These are phyloP conservation scores for Malassezia obtusa DNA, from an alignment of 1,284 basidiomycete genomes.

Conservation along the genomic window DNA sequence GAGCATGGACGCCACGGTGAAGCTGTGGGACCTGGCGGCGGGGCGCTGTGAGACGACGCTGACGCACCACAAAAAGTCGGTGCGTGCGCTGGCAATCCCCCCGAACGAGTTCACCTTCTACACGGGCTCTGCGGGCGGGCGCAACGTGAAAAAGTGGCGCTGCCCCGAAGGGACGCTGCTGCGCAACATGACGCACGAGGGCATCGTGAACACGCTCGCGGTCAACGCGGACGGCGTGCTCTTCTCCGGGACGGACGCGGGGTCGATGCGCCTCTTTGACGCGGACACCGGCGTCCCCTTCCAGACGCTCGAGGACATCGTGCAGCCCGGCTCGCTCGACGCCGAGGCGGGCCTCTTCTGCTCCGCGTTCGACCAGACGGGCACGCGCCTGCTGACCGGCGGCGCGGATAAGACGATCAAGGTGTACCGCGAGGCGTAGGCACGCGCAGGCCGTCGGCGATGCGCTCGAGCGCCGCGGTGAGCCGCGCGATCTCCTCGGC, in stretches of 20 bases:
- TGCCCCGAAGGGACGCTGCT: slow-evolving; percentile 91
- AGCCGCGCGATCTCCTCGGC: slow-evolving; percentile 29
- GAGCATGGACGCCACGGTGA: slow-evolving; percentile 93
- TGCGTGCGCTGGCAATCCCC: slow-evolving; percentile 82
- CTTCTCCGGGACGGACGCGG: slow-evolving; percentile 63
- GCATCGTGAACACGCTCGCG: slow-evolving; percentile 89
- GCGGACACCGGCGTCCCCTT: slow-evolving; percentile 88
- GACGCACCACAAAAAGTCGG: slow-evolving; percentile 95
- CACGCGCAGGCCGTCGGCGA: slow-evolving; percentile 51
- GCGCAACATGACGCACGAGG: slow-evolving; percentile 89
- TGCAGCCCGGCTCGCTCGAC: slow-evolving; percentile 91
- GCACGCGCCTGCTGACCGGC: slow-evolving; percentile 81
- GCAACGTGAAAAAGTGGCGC: slow-evolving; percentile 99
- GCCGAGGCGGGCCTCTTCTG: slow-evolving; percentile 84
- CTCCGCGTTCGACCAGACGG: slow-evolving; percentile 90
- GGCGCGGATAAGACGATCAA: slow-evolving; percentile 71
- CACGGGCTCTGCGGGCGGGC: slow-evolving; percentile 83
- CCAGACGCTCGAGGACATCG: slow-evolving; percentile 84
- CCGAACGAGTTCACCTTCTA: slow-evolving; percentile 84
- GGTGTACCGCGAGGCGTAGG: slow-evolving; percentile 14
- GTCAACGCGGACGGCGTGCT: slow-evolving; percentile 92
- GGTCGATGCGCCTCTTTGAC: slow-evolving; percentile 52
- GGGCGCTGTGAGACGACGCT: slow-evolving; percentile 90
- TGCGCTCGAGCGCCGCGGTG: slow-evolving; percentile 15
- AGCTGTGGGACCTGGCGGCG: slow-evolving; percentile 95